These are phyloP conservation scores for Fraxinus platypoda DNA, from an alignment of 305 asterid genomes.

Conservation along the genomic window DNA sequence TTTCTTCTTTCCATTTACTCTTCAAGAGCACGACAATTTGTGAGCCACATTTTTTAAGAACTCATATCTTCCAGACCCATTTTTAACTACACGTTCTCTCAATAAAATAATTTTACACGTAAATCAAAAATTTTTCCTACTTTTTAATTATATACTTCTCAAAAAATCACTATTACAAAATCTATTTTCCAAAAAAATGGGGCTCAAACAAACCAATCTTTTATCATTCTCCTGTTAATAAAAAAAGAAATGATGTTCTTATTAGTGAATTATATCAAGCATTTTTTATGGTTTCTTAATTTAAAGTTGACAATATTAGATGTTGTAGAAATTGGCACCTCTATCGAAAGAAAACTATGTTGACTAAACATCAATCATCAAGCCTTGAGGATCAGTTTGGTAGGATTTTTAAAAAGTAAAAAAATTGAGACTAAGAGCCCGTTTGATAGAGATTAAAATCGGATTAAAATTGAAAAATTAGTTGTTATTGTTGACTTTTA, in stretches of 20 bases:
- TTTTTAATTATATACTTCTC: background rate
- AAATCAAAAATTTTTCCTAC: background rate
- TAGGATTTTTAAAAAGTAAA: background rate
- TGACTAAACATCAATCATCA: background rate
- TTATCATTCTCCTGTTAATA: background rate
- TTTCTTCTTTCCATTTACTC: background rate
- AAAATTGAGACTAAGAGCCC: background rate
- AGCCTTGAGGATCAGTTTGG: background rate
- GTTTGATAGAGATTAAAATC: too few relatives aligned
- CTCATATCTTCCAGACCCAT: too few relatives aligned
- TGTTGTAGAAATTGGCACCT: background rate
- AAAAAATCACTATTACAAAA: background rate
- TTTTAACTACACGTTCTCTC: too few relatives aligned
- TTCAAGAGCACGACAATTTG: background rate
- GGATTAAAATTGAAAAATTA: too few relatives aligned
- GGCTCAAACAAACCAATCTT: background rate
- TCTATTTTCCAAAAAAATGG: background rate
- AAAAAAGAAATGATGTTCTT: background rate
- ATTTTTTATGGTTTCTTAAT: background rate
- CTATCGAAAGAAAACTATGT: background rate
- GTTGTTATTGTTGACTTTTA: too few relatives aligned
- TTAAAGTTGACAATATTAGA: background rate
- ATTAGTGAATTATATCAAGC: background rate
- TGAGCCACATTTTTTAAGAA: background rate
- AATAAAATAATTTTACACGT: background rate